Evolutionary conservation across 2,329 filamentous ascomycete species (phyloP), one percentile per base, ranked within the genome.

Genomic region (Dactylonectria macrodidyma): DNA sequence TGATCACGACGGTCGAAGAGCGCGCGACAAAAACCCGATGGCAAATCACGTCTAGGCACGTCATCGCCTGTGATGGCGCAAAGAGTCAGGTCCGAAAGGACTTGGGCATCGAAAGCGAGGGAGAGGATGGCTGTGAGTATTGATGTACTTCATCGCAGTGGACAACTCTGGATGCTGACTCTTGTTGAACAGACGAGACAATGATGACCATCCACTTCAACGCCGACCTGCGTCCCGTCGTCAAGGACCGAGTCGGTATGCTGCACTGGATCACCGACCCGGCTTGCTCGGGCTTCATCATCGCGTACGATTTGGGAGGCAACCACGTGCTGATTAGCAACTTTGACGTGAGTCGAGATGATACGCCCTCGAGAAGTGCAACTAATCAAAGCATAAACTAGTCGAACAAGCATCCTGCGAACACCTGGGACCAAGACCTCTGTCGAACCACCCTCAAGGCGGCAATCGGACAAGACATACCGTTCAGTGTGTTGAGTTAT

Each of bases 161-260:
- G 10, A 0, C 36, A 9, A 16, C 1, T 3, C 8, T 2, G 14
- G 1, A 26, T 7, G 11, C 24, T 76, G 59, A 70, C 67, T 64
- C 34, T 3, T n/a, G 22, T 5, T 8, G 41, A 26, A 5, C 24
- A 82, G 81, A 81, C 44, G 81, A 83, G 62, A 83, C 81, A 0
- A 84, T 84, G 82, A 84, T 84, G 83, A 84, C 82, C 0, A 84
- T 84, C 14, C 82, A 84, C 48, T 80, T 84, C 68, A 82, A 83
- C 47, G 81, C 82, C 0, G 75, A 85, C 51, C 73, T 84, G 2
- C 76, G 80, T 0, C 78, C 81, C 1, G 73, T 84, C 0, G 71
- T 84, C 0, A 74, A 76, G 3, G 75, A 81, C 0, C 73, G 78
- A 24, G 79, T 83, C 1, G 83, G 83, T 5, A 84, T 84, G 82